Evolutionary conservation across 2,329 filamentous ascomycete species (phyloP).

Genomic region (Penicillium olsonii): DNA sequence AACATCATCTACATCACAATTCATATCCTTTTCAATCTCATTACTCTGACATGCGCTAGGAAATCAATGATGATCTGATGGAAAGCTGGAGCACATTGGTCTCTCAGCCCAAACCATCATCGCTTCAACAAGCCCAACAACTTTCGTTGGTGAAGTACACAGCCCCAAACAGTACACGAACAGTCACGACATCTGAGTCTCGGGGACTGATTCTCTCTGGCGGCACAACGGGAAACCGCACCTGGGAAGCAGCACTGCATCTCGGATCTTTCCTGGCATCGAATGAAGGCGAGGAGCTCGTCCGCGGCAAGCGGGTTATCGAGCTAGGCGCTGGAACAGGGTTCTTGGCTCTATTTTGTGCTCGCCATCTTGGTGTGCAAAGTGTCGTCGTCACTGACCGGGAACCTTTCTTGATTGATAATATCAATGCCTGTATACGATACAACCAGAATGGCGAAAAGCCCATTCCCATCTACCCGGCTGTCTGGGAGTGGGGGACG

Average conservation of each 20-base stretch:
- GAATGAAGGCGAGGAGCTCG: constrained; percentile 44
- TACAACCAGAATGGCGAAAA: constrained; percentile 30
- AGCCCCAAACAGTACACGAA: constrained; percentile 29
- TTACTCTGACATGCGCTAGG: constrained; percentile 53
- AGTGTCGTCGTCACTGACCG: constrained; percentile 65
- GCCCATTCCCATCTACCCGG: constrained; percentile 29
- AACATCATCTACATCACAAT: constrained; percentile 14
- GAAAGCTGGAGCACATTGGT: constrained; percentile 66
- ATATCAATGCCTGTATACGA: constrained; percentile 40
- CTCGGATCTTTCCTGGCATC: constrained; percentile 61
- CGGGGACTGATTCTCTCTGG: constrained; percentile 59
- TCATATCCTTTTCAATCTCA: constrained; percentile 1
- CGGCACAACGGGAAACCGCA: constrained; percentile 66
- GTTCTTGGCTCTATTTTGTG: constrained; percentile 64
- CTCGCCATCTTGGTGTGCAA: constrained; percentile 57
- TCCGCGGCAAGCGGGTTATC: constrained; percentile 58
- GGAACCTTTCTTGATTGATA: constrained; percentile 48
- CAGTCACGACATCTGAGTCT: constrained; percentile 51
- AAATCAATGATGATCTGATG: constrained; percentile 80
- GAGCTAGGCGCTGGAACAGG: constrained; percentile 70
- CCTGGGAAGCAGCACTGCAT: constrained; percentile 69
- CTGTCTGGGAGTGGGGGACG: constrained; percentile 47
- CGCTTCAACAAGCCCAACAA: constrained; percentile 66
- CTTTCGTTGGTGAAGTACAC: constrained; percentile 76
- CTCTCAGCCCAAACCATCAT: constrained; percentile 62